Conservation (phyloP, 345 rosid species). For the Reutealis trisperma region DNA sequence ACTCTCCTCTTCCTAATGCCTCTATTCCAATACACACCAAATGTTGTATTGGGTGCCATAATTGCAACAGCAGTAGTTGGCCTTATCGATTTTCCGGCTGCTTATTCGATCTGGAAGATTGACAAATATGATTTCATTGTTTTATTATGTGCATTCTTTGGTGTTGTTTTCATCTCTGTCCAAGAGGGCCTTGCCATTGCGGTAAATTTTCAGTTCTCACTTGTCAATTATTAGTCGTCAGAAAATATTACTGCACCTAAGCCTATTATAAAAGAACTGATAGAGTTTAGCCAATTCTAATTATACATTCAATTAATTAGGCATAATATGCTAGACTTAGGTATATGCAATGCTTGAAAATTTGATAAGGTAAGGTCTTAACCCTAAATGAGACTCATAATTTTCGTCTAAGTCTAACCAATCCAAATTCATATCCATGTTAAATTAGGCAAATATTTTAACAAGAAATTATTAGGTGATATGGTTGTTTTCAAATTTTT, state of each 20-base stretch:
- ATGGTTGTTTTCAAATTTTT: not conserved
- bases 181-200: slow-evolving; percentile 86
- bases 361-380: no score
- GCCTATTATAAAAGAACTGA: no score
- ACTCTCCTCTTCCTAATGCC: slow-evolving; percentile 93
- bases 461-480: not conserved
- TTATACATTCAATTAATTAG: no score
- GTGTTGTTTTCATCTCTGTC: slow-evolving; percentile 82
- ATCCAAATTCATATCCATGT: not conserved
- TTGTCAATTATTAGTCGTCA: not conserved
- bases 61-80: slow-evolving; percentile 90
- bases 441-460: no score
- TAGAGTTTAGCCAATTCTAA: no score
- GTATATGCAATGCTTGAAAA: no score
- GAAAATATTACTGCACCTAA: not conserved
- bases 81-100: slow-evolving; percentile 87
- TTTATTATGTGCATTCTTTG: slow-evolving; percentile 74
- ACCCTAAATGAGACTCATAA: not conserved
- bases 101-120: slow-evolving; percentile 70
- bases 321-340: no score
- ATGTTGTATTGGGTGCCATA: slow-evolving; percentile 85
- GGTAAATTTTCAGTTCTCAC: slow-evolving; percentile 42
- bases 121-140: slow-evolving; percentile 92
- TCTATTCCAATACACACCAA: slow-evolving; percentile 90
- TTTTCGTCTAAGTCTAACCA: no score